A percentile compares a stretch with the other conserved stretches of the same genome.
phyloP scores from a whole-genome alignment of 768 basidiomycete genomes.

The Cyclocybe aegerita region DNA sequence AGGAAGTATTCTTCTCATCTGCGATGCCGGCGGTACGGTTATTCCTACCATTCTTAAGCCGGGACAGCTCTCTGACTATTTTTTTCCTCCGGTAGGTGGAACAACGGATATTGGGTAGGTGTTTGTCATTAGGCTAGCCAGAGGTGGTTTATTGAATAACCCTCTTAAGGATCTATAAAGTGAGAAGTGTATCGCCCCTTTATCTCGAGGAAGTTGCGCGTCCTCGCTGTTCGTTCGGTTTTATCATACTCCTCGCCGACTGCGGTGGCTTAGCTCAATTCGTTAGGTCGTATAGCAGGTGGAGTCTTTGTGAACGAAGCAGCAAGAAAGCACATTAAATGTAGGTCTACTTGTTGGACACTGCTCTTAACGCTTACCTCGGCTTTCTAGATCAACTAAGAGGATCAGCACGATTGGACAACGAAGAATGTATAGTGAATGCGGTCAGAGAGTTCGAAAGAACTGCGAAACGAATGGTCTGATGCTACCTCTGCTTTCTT shows the following conservation, averaged over 20 bases:
- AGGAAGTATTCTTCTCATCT: slow-evolving; percentile 22
- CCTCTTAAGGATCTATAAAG: slow-evolving; percentile 7
- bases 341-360: neutral
- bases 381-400: slow-evolving; percentile 3
- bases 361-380: neutral
- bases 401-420: slow-evolving; percentile 7
- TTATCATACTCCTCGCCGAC: neutral
- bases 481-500: neutral
- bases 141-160: neutral
- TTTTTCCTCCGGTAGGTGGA: slow-evolving; percentile 8
- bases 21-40: slow-evolving; percentile 28
- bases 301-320: slow-evolving; percentile 14
- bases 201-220: slow-evolving; percentile 9
- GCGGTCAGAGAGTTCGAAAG: slow-evolving; percentile 8
- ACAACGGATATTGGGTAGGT: slow-evolving; percentile 17
- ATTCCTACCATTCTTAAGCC: too few relatives aligned
- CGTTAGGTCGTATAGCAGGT: slow-evolving; percentile 11
- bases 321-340: slow-evolving; percentile 6
- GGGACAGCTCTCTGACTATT: neutral
- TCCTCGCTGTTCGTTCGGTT: slow-evolving; percentile 6
- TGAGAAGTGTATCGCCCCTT: slow-evolving; percentile 4
- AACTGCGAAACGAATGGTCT: slow-evolving; percentile 8
- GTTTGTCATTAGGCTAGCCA: neutral
- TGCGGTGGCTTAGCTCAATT: neutral
- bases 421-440: neutral